Base-by-base conservation (phyloP, 345 rosid species). In the Lepidium sativum region DNA sequence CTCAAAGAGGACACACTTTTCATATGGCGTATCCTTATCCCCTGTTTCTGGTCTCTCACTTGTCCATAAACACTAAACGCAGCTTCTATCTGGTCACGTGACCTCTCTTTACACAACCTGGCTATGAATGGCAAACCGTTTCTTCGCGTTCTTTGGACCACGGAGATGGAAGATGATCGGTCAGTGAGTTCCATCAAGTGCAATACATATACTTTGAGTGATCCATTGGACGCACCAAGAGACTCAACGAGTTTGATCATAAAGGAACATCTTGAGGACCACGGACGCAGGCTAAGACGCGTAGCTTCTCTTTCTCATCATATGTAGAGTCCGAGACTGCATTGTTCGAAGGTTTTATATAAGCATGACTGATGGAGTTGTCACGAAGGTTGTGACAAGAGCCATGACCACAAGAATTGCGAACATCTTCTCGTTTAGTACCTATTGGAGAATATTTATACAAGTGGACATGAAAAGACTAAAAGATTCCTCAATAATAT, bases 231-330 rank as follows among this genome's bases (percentile, higher is more conserved):
- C 11, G 45, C 43, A 54, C 77, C 45, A 47, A 45, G 20, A 34
- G 69, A 58, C 31, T n/a, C 70, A 15, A 12, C 5, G 33, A 45
- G 13, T 43, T 32, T 23, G 47, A 56, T 12, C 5, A 47, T 25
- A 9, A 60, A 4, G 43, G 49, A 12, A 51, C 41, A 41, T 64
- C 59, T 38, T 6, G 8, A 5, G 59, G 58, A 16, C 59, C 35
- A 50, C 37, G 59, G 37, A 64, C 49, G 50, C 68, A 64, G 8
- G 68, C 58, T 48, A 50, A 58, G 34, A 63, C 41, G 60, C 60
- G 49, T 50, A 64, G 9, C 29, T 51, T 52, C 31, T 17, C 21
- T 42, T 42, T 42, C 11, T 4, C 21, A 1, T 42, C 40, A 39
- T 32, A 12, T 27, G 32, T 15, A 8, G 59, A 15, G 60, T 51